Conservation (phyloP, 139 green algal genomes). For the Chlorella vulgaris region DNA sequence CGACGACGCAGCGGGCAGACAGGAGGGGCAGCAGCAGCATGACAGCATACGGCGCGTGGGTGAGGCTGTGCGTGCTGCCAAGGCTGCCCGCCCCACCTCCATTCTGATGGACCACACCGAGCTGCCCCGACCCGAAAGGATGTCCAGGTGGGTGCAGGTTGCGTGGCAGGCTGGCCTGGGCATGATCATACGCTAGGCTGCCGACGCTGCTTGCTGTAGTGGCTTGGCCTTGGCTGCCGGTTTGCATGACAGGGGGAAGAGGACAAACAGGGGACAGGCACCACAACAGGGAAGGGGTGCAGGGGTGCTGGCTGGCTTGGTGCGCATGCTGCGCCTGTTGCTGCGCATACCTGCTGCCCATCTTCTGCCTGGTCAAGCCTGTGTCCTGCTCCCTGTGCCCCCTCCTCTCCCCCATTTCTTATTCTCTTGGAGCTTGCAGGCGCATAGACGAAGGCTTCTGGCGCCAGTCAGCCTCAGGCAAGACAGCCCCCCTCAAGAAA, state of each 20-base stretch:
- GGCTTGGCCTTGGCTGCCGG: too few species aligned
- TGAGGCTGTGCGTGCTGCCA: constrained; percentile 38
- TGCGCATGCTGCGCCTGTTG: neutral
- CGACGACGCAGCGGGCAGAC: neutral
- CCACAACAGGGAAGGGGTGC: neutral
- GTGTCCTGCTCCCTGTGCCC: neutral
- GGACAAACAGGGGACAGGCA: too few species aligned
- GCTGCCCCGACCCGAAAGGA: constrained; percentile 49
- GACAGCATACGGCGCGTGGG: constrained; percentile 52
- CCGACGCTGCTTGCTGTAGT: neutral
- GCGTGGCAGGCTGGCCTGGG: too few species aligned
- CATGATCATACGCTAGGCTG: too few species aligned
- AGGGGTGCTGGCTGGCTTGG: neutral
- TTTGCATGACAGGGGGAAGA: too few species aligned
- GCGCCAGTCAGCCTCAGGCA: constrained; percentile 34
- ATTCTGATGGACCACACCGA: constrained; percentile 59
- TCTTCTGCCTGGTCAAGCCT: too few species aligned
- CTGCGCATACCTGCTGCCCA: neutral
- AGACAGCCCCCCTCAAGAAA: neutral
- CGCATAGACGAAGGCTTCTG: constrained; percentile 56
- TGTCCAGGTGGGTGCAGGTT: constrained; percentile 17
- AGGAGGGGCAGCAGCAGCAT: constrained; percentile 2
- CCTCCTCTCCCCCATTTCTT: too few species aligned
- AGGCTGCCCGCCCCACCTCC: constrained; percentile 32
- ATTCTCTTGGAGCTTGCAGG: too few species aligned